Conservation (phyloP, 352 stramenopile genomes). For the Pythium monospermum region DNA sequence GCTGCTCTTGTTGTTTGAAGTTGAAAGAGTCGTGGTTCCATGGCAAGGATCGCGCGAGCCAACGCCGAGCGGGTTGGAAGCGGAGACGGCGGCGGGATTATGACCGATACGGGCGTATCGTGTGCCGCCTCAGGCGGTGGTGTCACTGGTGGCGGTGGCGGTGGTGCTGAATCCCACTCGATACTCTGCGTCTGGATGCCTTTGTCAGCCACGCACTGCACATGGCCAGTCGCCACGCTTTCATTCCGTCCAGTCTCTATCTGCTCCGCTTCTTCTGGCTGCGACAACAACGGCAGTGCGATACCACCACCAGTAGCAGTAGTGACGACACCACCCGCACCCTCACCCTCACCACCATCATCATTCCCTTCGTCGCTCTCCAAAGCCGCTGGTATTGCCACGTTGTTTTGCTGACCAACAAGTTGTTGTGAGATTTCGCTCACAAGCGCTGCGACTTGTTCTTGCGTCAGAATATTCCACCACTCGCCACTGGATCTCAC, state of each 20-base stretch:
- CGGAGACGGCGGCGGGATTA: constrained; percentile 1
- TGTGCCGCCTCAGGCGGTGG: not conserved
- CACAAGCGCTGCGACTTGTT: constrained; percentile 18
- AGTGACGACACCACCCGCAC: not conserved
- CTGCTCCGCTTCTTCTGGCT: not conserved
- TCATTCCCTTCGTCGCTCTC: not conserved
- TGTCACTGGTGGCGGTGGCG: not conserved
- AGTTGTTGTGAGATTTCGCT: constrained; percentile 17
- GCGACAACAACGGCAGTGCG: not conserved
- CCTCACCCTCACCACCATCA: not conserved
- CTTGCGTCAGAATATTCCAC: constrained; percentile 20
- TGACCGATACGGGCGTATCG: not conserved
- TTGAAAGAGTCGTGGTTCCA: not conserved
- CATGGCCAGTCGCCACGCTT: not conserved
- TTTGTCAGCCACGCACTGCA: constrained; percentile 21
- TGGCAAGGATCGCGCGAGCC: not conserved
- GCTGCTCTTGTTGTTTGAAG: not conserved
- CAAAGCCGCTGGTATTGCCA: no score
- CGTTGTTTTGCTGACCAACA: no score
- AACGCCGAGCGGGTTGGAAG: not conserved
- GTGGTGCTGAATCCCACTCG: constrained; percentile 7
- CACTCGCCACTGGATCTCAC: no score
- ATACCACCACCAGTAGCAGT: not conserved
- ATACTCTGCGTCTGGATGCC: constrained; percentile 22
- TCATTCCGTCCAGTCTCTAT: not conserved